Conservation (phyloP, 768 basidiomycete genomes). For the Suillus paluster region DNA sequence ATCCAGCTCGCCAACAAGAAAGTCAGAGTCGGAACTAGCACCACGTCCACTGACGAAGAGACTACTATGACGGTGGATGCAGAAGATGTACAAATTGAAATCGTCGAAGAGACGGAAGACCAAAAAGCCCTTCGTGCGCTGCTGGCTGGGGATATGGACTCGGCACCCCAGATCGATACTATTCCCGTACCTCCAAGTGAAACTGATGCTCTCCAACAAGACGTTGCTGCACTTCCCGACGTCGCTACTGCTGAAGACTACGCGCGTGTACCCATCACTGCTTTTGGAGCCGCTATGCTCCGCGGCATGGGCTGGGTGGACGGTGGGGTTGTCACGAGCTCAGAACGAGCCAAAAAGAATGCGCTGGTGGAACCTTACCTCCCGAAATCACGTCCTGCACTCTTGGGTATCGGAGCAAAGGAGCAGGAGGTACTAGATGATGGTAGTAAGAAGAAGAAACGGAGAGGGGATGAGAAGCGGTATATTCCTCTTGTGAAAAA, state of each 20-base stretch:
- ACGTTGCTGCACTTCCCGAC: conserved; percentile 80
- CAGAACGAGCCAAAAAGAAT: conserved; percentile 52
- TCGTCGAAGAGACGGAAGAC: conserved; percentile 70
- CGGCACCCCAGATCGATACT: conserved; percentile 52
- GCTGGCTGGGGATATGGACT: conserved; percentile 53
- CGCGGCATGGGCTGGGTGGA: conserved; percentile 98
- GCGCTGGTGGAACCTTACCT: conserved; percentile 79
- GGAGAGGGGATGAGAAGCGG: conserved; percentile 60
- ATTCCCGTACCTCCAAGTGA: conserved; percentile 72
- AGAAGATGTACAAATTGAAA: conserved; percentile 25
- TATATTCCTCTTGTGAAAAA: conserved; percentile 85
- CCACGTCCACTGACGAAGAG: conserved; percentile 16
- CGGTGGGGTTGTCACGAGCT: conserved; percentile 67
- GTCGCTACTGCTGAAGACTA: conserved; percentile 83
- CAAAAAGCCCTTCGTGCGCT: conserved; percentile 81
- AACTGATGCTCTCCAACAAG: conserved; percentile 82
- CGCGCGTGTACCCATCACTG: conserved; percentile 85
- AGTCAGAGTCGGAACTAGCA: conserved; percentile 20
- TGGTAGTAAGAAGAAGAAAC: conserved; percentile 59
- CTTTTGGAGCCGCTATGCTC: conserved; percentile 91
- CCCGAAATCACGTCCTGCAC: conserved; percentile 79
- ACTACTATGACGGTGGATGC: conserved; percentile 26
- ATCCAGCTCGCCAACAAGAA: conserved; percentile 52
- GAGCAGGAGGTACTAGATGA: conserved; percentile 76
- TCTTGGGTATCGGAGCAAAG: conserved; percentile 95